Evolutionary conservation across 257 asterid species (phyloP).

Genomic region (Solanum boliviense): DNA sequence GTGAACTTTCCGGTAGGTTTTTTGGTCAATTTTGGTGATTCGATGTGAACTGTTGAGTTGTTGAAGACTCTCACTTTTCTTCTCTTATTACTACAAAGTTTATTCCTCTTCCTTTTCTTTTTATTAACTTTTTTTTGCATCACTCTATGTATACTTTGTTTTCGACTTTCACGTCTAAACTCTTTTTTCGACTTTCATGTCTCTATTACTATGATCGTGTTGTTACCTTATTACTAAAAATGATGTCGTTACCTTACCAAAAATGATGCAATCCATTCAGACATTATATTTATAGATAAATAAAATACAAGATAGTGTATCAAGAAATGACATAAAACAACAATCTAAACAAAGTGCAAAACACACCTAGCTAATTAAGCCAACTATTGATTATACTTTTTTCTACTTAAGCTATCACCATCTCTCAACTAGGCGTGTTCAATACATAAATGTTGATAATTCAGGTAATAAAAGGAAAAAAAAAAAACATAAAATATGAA

Average conservation of each 20-base stretch:
- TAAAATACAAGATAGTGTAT: neutral
- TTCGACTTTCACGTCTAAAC: too few relatives aligned
- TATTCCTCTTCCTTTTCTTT: neutral
- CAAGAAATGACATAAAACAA: neutral
- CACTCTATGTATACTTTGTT: too few relatives aligned
- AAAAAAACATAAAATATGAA: neutral
- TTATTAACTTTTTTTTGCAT: neutral
- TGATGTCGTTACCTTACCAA: too few relatives aligned
- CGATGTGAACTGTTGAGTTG: neutral
- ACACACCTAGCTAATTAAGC: neutral
- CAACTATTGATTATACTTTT: neutral
- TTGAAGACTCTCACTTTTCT: neutral
- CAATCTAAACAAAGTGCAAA: neutral
- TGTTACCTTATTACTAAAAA: neutral
- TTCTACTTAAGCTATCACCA: neutral
- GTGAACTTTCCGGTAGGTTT: neutral
- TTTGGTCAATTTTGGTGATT: neutral
- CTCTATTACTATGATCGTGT: fast-evolving
- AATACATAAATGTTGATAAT: neutral
- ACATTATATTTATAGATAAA: too few relatives aligned
- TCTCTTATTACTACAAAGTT: neutral
- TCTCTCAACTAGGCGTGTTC: neutral
- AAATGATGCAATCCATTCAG: too few relatives aligned
- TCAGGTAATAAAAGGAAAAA: too few relatives aligned
- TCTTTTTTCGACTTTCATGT: too few relatives aligned